Evolutionary conservation across 2,329 filamentous ascomycete species (phyloP), one percentile per base, ranked within the genome.

Genomic region (Chaetomium globosum): DNA sequence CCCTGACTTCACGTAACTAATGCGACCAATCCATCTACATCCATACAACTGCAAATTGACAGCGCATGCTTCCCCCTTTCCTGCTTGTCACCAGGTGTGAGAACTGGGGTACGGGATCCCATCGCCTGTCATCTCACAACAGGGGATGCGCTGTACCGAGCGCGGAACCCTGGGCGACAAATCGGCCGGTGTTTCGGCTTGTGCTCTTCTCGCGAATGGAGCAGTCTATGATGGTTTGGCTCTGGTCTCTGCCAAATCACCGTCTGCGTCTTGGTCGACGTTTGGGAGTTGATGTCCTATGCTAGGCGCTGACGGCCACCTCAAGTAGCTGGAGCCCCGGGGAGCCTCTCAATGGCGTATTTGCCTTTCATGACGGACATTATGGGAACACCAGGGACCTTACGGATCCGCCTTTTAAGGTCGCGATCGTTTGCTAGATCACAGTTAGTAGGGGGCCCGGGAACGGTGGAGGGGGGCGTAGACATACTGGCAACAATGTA

Each of bases 261-360:
- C 26, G 26, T 26, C 5, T n/a, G 30, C 21, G 9, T 21, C 28
- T 13, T 49, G 39, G 46, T 8, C 30, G 19, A 28, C 43, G 16
- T 59, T 51, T n/a, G 30, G 19, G 6, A 13, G 10, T 16, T 58
- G 2, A 19, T 61, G 16, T 43, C 10, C 12, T 58, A 1, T 39
- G 16, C 9, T 12, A 53, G 4, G 12, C 5, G 9, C 33, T 9
- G 12, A 8, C 21, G 13, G 8, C 3, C 23, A 21, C 19, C 31
- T 74, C 73, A 85, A 64, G 82, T 86, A 71, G 93, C 89, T 39
- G 91, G 91, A 46, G 91, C 92, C 77, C 93, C 91, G 5, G 93
- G 93, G 68, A 97, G 79, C 73, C 93, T 87, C 82, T 98, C 95
- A 74, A 99, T 95, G 56, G 94, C 89, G 78, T 97, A 98, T 78